Base-by-base conservation (phyloP, 257 asterid genomes). In the Prunella vulgaris region DNA sequence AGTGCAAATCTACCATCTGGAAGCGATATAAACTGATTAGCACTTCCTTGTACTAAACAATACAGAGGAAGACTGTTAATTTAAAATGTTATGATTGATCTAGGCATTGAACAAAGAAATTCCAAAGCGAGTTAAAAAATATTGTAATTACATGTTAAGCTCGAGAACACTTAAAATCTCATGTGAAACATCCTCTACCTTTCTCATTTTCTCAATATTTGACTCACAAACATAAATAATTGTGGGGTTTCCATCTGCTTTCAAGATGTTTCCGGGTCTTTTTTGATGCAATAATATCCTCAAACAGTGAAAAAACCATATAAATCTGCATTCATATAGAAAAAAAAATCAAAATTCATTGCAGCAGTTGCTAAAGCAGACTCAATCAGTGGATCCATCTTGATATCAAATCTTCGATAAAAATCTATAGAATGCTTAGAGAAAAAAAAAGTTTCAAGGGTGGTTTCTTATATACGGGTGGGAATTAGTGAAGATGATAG, bases 131-230 rank as follows among this genome's bases (percentile, higher is more conserved):
- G n/a, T n/a, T n/a, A n/a, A n/a, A n/a, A n/a, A n/a, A n/a, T n/a
- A n/a, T n/a, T n/a, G n/a, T n/a, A n/a, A n/a, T n/a, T n/a, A 25
- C 3, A 1, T 91, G 87, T 94, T 94, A 72, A 94, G 91, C 87
- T 94, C 99, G 37, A 94, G 98, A 75, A 91, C 99, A 79, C 91
- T 94, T 78, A 94, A 77, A 68, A 94, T 94, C 84, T 94, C 98
- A 81, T 94, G 91, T 64, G 94, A 68, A 76, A 94, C 82, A 85
- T 94, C 98, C 85, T 94, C 90, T 76, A 88, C 86, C 82, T 84
- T 82, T 59, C 99, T 97, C 84, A 86, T 83, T 81, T 83, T 89
- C 77, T 94, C 97, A 76, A 83, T 90, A 68, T 94, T 97, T 51
- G 98, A 94, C 81, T 94, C n/a, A 25, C 98, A 97, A 52, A 94